phyloP scores from a whole-genome alignment of 106 monocot species.

The Ottelia alismoides region DNA sequence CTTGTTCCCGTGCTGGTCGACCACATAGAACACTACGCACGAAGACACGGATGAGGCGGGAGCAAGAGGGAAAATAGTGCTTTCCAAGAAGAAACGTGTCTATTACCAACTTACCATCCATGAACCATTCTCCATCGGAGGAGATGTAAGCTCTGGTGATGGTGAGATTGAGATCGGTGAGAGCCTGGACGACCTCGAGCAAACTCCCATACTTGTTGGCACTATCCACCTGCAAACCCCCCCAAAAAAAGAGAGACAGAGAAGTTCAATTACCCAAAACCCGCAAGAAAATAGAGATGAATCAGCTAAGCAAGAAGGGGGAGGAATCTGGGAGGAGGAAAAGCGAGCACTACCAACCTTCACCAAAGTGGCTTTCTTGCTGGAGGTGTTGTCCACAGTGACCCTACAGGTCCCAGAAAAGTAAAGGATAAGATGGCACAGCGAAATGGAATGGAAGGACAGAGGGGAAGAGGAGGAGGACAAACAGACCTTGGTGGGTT shows the following conservation, averaged over 20 bases:
- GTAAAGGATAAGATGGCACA: no score
- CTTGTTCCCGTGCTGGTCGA: constrained; percentile 49
- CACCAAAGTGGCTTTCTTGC: constrained; percentile 60
- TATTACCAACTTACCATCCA: constrained; percentile 91
- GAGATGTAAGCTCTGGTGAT: constrained; percentile 88
- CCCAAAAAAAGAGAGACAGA: not conserved
- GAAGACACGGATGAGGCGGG: not conserved
- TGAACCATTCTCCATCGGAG: constrained; percentile 95
- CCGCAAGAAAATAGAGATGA: not conserved
- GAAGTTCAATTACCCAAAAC: not conserved
- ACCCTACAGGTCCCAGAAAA: no score
- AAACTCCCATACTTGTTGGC: constrained; percentile 74
- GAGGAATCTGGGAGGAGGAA: not conserved
- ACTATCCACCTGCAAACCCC: constrained; percentile 61
- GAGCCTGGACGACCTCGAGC: constrained; percentile 84
- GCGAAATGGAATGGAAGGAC: no score
- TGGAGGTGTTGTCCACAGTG: constrained; percentile 71
- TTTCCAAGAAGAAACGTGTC: no score
- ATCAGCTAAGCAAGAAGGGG: not conserved
- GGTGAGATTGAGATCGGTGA: constrained; percentile 79
- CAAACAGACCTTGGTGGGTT: no score
- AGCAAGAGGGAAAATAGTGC: not conserved
- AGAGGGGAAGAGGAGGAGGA: no score
- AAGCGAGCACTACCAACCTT: constrained; percentile 51
- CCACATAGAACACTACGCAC: constrained; percentile 24